These are phyloP conservation scores for Phytopythium chamaehyphon DNA, from an alignment of 352 stramenopile species.

Conservation along the genomic window DNA sequence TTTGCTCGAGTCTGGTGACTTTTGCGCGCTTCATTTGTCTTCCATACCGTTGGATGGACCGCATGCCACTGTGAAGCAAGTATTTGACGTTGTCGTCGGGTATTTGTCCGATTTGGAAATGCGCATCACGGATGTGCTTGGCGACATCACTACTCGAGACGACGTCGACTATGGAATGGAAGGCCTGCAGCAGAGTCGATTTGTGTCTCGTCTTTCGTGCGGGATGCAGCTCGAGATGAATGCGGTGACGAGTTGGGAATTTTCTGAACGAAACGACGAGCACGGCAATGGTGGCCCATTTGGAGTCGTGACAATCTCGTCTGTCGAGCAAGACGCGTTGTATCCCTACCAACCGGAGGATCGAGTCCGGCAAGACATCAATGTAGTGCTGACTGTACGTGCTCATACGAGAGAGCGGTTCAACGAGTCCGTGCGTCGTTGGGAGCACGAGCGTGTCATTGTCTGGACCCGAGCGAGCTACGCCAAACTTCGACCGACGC, in stretches of 20 bases:
- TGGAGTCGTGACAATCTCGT: slow-evolving; percentile 23
- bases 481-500: neutral
- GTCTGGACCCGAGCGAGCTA: neutral
- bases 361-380: slow-evolving; percentile 30
- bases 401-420: slow-evolving; percentile 10
- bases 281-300: slow-evolving; percentile 7
- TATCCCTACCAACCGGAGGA: slow-evolving; percentile 23
- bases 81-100: slow-evolving; percentile 41
- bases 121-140: slow-evolving; percentile 46
- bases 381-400: slow-evolving; percentile 17
- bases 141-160: slow-evolving; percentile 51
- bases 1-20: slow-evolving; percentile 28
- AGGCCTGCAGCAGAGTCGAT: slow-evolving; percentile 38
- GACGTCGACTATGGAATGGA: slow-evolving; percentile 36
- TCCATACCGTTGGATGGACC: slow-evolving; percentile 36
- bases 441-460: neutral
- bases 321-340: slow-evolving; percentile 33
- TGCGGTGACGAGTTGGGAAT: slow-evolving; percentile 28
- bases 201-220: slow-evolving; percentile 29
- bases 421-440: neutral
- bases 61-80: slow-evolving; percentile 19
- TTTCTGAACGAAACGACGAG: slow-evolving; percentile 9
- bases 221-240: slow-evolving; percentile 37
- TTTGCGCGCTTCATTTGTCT: slow-evolving; percentile 33
- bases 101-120: slow-evolving; percentile 52